Percentiles rank a stretch among this genome's conserved stretches.
These are phyloP conservation scores for Knufia fluminis DNA, from an alignment of 2,329 filamentous ascomycete genomes.

Conservation along the genomic window DNA sequence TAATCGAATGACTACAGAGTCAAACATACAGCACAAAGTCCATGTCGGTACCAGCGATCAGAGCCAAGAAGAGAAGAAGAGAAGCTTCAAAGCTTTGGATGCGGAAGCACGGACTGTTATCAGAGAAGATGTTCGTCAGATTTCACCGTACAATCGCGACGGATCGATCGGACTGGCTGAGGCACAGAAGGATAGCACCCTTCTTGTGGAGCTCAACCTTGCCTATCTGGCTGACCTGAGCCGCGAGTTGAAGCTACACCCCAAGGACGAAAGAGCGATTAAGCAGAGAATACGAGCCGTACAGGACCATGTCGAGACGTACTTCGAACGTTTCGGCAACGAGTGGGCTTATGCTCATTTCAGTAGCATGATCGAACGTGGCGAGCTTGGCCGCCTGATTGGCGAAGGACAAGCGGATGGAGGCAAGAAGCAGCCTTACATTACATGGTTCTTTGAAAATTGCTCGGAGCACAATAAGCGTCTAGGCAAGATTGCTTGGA, in stretches of 20 bases:
- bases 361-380: conserved; percentile 60
- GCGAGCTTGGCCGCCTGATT: conserved; percentile 59
- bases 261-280: conserved; percentile 14
- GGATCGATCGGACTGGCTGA: conserved; percentile 52
- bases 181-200: conserved; percentile 53
- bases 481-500: conserved; percentile 72
- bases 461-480: conserved; percentile 49
- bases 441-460: conserved; percentile 70
- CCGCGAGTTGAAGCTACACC: conserved; percentile 12
- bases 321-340: conserved; percentile 43
- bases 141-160: conserved; percentile 19
- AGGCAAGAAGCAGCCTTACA: conserved; percentile 53
- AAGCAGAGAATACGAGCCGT: conserved; percentile 28
- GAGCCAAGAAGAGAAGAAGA: conserved; percentile 13
- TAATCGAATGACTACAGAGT: conserved; percentile 16
- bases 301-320: conserved; percentile 33
- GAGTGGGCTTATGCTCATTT: conserved; percentile 62
- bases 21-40: conserved; percentile 14
- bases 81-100: conserved; percentile 13
- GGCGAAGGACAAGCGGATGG: conserved; percentile 45
- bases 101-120: conserved; percentile 13
- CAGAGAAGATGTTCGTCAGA: conserved; percentile 12
- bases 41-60: conserved; percentile 11
- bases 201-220: conserved; percentile 41
- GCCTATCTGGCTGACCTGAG: conserved; percentile 18